Evolutionary conservation across 495 filamentous ascomycete species (phyloP), one percentile per base, ranked within the genome.

Genomic region (Penicillium roqueforti): DNA sequence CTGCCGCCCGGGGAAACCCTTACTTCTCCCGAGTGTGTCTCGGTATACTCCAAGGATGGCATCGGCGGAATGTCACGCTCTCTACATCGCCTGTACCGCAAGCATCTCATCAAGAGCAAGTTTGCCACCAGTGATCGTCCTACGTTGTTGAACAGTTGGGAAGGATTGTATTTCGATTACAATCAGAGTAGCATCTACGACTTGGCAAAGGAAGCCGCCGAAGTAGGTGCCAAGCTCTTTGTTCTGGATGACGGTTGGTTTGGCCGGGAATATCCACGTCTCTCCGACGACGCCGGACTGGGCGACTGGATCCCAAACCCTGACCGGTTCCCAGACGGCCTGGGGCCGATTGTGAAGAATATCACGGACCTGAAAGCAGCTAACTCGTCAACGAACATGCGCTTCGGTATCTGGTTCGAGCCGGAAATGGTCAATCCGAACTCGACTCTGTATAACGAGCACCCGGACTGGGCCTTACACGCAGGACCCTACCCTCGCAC

Each of bases 201-300:
- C 0, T 51, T 83, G 0, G 79, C 80, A 1, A 40, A 78, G 45
- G 73, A 78, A 34, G 72, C 79, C 0, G 78, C 79, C 0, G 74
- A 67, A 1, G 67, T 82, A 6, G 79, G 80, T 4, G 69, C 75
- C 25, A 74, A 69, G 25, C 67, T 82, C 0, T 80, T 83, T 39
- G 80, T 82, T 25, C 71, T 80, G 52, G 80, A 83, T 38, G 80
- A 83, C 57, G 80, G 79, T 26, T 83, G 79, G 78, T 83, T 83
- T 38, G 80, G 80, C 26, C 66, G 74, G 16, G 67, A 80, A 34
- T 79, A 81, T 50, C 77, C 79, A 0, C 77, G 80, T 14, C 58
- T 62, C 7, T 71, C 71, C 23, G 78, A 82, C 53, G 68, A 63
- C 3, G 61, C 71, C 6, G 79, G 79, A 5, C 70, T 83, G 3